Base-by-base conservation (phyloP, 148 eudicot genomes). In the Oxyria digyna region DNA sequence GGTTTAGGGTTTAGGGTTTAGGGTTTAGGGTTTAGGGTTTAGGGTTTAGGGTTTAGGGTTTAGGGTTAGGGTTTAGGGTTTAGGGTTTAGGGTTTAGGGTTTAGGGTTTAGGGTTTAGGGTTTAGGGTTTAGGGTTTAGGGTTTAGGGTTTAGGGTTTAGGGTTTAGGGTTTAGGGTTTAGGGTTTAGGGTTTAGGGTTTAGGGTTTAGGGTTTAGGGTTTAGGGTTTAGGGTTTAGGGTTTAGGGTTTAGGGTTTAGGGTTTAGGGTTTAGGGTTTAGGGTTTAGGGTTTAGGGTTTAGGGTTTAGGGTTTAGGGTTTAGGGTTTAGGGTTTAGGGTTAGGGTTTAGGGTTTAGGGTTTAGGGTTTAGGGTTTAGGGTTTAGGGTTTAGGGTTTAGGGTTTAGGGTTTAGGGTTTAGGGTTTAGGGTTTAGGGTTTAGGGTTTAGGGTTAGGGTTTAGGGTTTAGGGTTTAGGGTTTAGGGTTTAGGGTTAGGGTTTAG, bases 331-430 rank as follows among this genome's bases (percentile, higher is more conserved):
- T 54, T n/a, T n/a, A n/a, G n/a, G n/a, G n/a, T 63, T 72, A 42
- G 33, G 74, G 75, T 40, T 72, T 72, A 26, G 35, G 75, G 75
- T 40, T 72, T 72, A 63, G 66, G 75, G 75, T 69, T 72, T 72
- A 63, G 66, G 75, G 75, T 69, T 72, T 72, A 21, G 31, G 69
- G 69, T 14, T 67, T 72, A 15, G 40, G 75, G 75, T 41, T 72
- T 72, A 29, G 40, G 75, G 75, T 41, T 45, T 72, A 29, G 45
- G 75, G 75, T 38, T 72, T 72, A 37, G 46, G 75, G 75, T 23
- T 72, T 72, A 14, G 33, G 75, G 75, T 42, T 72, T 72, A 29
- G 37, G 75, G 75, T 42, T 72, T 72, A 29, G 37, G 75, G 75
- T 42, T 72, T 72, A 29, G 37, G 75, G 62, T 37, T 72, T 63